phyloP scores from a whole-genome alignment of 495 filamentous ascomycete species.

The Penicillium pulvis region DNA sequence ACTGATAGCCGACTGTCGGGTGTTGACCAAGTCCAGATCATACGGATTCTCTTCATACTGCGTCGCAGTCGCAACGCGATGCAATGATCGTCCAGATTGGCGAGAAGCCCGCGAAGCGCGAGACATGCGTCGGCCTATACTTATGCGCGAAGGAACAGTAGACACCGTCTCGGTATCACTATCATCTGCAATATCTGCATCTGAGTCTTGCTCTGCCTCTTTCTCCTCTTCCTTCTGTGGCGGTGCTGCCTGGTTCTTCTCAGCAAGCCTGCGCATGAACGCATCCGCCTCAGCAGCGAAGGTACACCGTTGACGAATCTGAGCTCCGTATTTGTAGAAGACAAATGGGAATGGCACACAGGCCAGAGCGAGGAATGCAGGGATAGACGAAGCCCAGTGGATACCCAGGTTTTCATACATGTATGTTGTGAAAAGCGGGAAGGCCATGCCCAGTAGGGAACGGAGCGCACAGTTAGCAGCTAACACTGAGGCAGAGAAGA shows the following conservation, averaged over 20 bases:
- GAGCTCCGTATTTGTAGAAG: slow-evolving; percentile 68
- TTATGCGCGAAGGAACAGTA: slow-evolving; percentile 27
- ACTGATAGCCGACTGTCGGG: slow-evolving; percentile 35
- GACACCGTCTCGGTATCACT: slow-evolving; percentile 30
- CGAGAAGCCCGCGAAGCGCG: slow-evolving; percentile 32
- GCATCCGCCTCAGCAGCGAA: slow-evolving; percentile 57
- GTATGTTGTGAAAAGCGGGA: slow-evolving; percentile 75
- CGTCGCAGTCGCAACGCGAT: slow-evolving; percentile 27
- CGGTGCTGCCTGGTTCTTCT: slow-evolving; percentile 23
- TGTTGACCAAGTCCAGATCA: slow-evolving; percentile 42
- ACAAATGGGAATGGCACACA: slow-evolving; percentile 76
- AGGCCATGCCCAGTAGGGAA: slow-evolving; percentile 66
- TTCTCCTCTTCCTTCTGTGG: slow-evolving; percentile 15
- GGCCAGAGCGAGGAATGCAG: slow-evolving; percentile 68
- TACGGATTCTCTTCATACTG: slow-evolving; percentile 44
- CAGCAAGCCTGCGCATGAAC: slow-evolving; percentile 36
- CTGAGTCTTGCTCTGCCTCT: slow-evolving; percentile 8
- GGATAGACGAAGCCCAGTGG: slow-evolving; percentile 75
- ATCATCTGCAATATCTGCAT: slow-evolving; percentile 2
- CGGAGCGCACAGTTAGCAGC: slow-evolving; percentile 72
- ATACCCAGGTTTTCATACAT: slow-evolving; percentile 74
- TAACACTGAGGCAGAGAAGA: slow-evolving; percentile 74
- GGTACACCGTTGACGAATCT: slow-evolving; percentile 66
- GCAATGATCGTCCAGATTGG: slow-evolving; percentile 30
- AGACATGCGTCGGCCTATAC: slow-evolving; percentile 22